phyloP scores from a whole-genome alignment of 768 basidiomycete genomes.

The Clitopilus hobsonii region DNA sequence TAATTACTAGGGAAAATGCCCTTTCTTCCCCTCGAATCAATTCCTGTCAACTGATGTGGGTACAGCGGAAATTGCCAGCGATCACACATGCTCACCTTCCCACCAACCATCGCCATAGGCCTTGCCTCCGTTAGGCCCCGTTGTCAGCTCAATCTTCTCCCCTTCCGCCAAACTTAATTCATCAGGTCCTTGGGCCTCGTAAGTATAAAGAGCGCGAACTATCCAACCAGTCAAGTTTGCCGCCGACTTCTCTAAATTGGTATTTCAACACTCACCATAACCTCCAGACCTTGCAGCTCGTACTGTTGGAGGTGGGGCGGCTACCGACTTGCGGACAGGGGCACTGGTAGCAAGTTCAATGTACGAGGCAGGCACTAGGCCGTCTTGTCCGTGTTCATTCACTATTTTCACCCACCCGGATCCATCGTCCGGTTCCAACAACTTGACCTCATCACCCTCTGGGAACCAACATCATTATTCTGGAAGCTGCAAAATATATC shows the following conservation, averaged over 20 bases:
- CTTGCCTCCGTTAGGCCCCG: conserved; percentile 54
- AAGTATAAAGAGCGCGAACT: conserved; percentile 85
- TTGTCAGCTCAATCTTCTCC: conserved; percentile 59
- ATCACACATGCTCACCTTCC: conserved; percentile 57
- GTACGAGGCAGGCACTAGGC: conserved; percentile 85
- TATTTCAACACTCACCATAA: background rate
- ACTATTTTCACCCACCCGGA: conserved; percentile 83
- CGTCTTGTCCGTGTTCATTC: conserved; percentile 52
- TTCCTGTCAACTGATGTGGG: conserved; percentile 37
- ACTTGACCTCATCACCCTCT: conserved; percentile 62
- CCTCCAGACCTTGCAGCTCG: background rate
- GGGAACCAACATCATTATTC: conserved; percentile 4
- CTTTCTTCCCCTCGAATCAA: conserved; percentile 53
- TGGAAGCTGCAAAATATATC: background rate
- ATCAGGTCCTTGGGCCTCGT: conserved; percentile 67
- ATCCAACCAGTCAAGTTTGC: conserved; percentile 4
- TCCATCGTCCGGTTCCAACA: conserved; percentile 80
- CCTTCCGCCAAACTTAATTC: conserved; percentile 63
- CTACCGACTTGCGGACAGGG: background rate
- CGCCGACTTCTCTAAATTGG: no score
- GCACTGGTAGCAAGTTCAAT: conserved; percentile 31
- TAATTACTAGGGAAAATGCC: conserved; percentile 90
- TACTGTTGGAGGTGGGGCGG: background rate
- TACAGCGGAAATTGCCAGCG: conserved; percentile 13
- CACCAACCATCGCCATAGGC: conserved; percentile 80